phyloP scores from a whole-genome alignment of 2,329 filamentous ascomycete genomes.

The Domatiomyces catenatus region DNA sequence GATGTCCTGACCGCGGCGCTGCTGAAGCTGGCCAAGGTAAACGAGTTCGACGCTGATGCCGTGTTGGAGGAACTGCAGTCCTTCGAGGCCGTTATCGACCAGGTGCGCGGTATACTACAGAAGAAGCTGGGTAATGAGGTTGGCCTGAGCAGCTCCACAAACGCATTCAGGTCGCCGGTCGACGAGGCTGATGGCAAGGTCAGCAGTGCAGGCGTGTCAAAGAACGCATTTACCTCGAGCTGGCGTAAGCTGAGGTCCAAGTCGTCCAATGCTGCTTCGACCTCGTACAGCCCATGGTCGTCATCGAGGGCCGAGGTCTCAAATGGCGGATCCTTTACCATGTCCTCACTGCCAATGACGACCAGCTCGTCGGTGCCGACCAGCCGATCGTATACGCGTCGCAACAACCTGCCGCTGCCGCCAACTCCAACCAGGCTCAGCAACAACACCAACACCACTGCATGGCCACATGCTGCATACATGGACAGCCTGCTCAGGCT shows the following conservation, averaged over 20 bases:
- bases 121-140: conserved; percentile 92
- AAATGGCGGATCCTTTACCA: conserved; percentile 41
- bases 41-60: conserved; percentile 80
- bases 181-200: conserved; percentile 32
- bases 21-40: conserved; percentile 65
- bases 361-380: conserved; percentile 41
- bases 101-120: conserved; percentile 57
- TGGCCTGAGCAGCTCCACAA: conserved; percentile 58
- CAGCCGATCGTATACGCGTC: conserved; percentile 45
- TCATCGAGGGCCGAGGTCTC: conserved; percentile 20
- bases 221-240: conserved; percentile 65
- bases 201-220: conserved; percentile 32
- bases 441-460: conserved; percentile 29
- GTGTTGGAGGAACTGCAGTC: conserved; percentile 88
- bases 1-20: conserved; percentile 82
- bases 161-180: conserved; percentile 53
- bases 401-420: conserved; percentile 33
- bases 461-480: conserved; percentile 53
- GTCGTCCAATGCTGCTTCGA: conserved; percentile 40
- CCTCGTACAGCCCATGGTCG: neutral
- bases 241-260: conserved; percentile 86
- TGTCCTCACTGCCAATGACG: conserved; percentile 69
- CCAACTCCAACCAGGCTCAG: conserved; percentile 55
- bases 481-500: conserved; percentile 80
- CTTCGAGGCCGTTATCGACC: conserved; percentile 71